Base-by-base conservation (phyloP, 148 eudicot genomes). In the Bassia scoparia region DNA sequence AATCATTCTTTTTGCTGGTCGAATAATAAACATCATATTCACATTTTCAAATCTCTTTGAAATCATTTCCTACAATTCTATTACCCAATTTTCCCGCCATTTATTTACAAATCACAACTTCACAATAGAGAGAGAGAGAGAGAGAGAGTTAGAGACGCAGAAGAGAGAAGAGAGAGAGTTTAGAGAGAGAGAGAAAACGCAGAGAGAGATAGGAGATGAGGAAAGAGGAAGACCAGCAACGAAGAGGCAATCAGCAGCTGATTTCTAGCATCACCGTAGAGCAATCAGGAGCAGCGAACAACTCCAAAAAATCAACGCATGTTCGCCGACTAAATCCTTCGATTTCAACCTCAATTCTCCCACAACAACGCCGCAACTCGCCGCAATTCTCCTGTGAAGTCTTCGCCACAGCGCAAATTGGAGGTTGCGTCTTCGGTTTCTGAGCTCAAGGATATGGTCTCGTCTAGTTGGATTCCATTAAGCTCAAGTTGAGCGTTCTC, bases 401-500 rank as follows among this genome's bases (percentile, higher is more conserved):
- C 69, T 37, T 48, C 82, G 56, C 71, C 75, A 7, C 46, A 11
- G 13, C 75, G 74, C 0, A 30, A 37, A 0, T 4, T 23, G 27
- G 73, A 68, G 44, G 31, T 23, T 5, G 34, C 27, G 18, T 74
- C 83, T 48, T 80, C 93, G 34, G 76, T 91, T 14, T 67, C 88
- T 2, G 97, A 91, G 78, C 82, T 91, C 71, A 91, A 87, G 85
- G 87, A 80, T 23, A 54, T 83, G 70, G 83, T 85, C 1, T 75
- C 88, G 48, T 80, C 89, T 54, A 74, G 76, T 33, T 91, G 81
- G 91, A 89, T 10, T 80, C 86, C 11, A 71, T 91, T 35, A 91
- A 87, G 87, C 79, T 46, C 88, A 84, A 55, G 50, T 84, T 35
- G 97, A 91, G 21, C 77, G 85, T 30, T 91, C 97, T 38, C 89